Base-by-base conservation (phyloP, 2,329 filamentous ascomycete species). In the Penicillium sp. region DNA sequence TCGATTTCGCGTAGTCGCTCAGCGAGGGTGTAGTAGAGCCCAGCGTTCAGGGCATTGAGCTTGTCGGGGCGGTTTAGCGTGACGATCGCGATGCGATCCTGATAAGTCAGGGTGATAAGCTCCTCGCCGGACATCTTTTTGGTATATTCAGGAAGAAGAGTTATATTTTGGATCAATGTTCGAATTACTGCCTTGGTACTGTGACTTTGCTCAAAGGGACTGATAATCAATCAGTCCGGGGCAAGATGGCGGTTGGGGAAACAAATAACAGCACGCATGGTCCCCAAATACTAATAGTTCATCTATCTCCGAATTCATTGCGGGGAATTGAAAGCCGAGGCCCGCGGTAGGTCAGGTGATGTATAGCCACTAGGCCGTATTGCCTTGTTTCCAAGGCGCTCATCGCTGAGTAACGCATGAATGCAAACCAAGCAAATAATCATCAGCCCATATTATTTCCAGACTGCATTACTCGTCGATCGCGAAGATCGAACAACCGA, bases 21-120 rank as follows among this genome's bases (percentile, higher is more conserved):
- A 1, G 89, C 86, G 43, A 98, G 82, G 29, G 86, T 82, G 73
- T 90, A 96, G 80, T 97, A 98, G 51, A 87, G 82, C 59, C 84
- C 78, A 68, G 84, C 81, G 58, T 79, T 84, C 51, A 97, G 78
- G 31, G 93, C 91, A 74, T 96, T 96, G 74, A 98, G 90, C 79
- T 97, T 97, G 72, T 87, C 84, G 53, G 88, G 84, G 51, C 90
- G 89, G 76, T 93, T 88, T 71, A 99, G 87, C 19, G 91, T 96
- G 74, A 99, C 87, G 70, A 93, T 85, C 69, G 93, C 91, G 62
- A 92, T 78, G 58, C 86, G 87, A 73, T 85, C 88, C 66, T 81
- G 79, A 73, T 87, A 90, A 59, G 86, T 81, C 66, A 90, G 70
- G 47, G 80, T 82, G 58, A 88, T 80, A 50, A 75, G 72, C 60